Evolutionary conservation across 83 land plant species (phyloP).

Genomic region (Isoetes engelmannii): DNA sequence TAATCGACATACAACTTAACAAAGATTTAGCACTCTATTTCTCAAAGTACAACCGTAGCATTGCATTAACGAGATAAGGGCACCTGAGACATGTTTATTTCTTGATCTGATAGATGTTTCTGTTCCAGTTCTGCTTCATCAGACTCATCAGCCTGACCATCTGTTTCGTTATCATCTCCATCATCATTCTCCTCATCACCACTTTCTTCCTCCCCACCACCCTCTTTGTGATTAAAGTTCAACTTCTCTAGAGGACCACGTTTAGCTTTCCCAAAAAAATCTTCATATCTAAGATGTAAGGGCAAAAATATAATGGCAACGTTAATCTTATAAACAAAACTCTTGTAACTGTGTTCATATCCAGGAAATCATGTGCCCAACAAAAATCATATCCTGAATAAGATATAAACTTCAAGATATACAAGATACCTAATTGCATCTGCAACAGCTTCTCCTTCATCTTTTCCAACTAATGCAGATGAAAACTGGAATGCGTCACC

Average conservation of each 20-base stretch:
- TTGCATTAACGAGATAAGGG: too few species aligned
- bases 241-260: background rate
- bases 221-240: background rate
- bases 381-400: background rate
- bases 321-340: too few species aligned
- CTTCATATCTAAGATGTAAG: background rate
- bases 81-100: too few species aligned
- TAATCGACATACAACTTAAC: too few species aligned
- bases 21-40: too few species aligned
- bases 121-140: slow-evolving; percentile 5
- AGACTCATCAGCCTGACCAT: slow-evolving; percentile 10
- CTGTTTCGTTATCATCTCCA: slow-evolving; percentile 16
- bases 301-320: too few species aligned
- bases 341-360: background rate
- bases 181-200: slow-evolving; percentile 16
- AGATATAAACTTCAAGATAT: background rate
- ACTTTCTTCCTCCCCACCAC: background rate
- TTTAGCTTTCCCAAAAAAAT: background rate
- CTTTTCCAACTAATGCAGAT: background rate
- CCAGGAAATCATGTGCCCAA: background rate
- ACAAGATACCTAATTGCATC: background rate
- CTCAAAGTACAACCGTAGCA: too few species aligned
- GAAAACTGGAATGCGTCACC: background rate
- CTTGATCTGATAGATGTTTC: too few species aligned
- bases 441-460: slow-evolving; percentile 6